Percentiles rank a stretch among this genome's conserved stretches.
Evolutionary conservation across 768 basidiomycete genomes (phyloP).

Genomic region (Solioccasus polychromus): DNA sequence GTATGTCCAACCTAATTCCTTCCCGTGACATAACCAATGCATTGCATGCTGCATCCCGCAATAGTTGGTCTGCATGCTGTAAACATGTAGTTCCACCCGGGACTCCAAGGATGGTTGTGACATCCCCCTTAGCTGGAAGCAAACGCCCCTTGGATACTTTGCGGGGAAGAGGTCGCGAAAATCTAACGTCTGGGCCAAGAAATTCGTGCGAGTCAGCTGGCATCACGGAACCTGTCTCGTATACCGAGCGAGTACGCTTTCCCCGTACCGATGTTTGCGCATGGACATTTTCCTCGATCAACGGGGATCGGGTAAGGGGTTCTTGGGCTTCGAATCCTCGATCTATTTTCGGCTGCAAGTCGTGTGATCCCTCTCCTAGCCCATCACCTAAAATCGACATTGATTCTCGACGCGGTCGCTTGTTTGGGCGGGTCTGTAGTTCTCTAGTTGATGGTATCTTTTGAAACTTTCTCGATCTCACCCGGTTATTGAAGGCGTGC

Average conservation of each 20-base stretch:
- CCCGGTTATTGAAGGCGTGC: too few relatives aligned
- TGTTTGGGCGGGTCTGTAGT: constrained; percentile 4
- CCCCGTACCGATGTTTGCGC: background rate
- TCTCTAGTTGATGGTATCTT: background rate
- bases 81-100: constrained; percentile 6
- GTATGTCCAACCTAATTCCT: constrained; percentile 1
- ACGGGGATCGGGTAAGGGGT: background rate
- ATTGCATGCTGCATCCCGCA: constrained; percentile 19
- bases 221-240: constrained; percentile 8
- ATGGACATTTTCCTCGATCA: background rate
- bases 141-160: constrained; percentile 7
- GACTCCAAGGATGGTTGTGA: background rate
- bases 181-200: constrained; percentile 18
- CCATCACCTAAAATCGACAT: background rate
- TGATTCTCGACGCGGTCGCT: constrained; percentile 13
- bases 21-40: constrained; percentile 10
- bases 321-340: too few relatives aligned
- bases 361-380: background rate
- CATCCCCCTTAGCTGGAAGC: background rate
- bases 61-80: constrained; percentile 15
- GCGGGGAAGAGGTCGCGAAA: constrained; percentile 21
- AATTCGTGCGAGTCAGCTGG: constrained; percentile 4
- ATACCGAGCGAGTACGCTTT: constrained; percentile 21
- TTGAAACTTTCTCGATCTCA: background rate
- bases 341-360: background rate